Evolutionary conservation across 345 rosid genomes (phyloP).

Genomic region (Microcos paniculata): DNA sequence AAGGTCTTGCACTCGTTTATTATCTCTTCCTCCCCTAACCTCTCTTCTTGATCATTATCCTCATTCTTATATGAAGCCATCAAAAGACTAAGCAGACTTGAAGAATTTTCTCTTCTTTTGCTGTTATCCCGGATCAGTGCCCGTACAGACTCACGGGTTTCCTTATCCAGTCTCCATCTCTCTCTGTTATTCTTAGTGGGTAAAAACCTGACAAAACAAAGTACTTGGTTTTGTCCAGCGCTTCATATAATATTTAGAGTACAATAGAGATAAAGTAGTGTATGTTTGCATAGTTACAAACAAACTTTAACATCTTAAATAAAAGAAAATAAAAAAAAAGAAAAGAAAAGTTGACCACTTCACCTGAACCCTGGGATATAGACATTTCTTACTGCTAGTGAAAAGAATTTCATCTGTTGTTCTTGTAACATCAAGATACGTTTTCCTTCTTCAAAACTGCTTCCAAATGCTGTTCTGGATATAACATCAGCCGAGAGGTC

Average conservation of each 20-base stretch:
- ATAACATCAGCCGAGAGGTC: slow-evolving; percentile 66
- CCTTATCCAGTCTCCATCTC: slow-evolving; percentile 65
- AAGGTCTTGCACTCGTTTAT: slow-evolving; percentile 88
- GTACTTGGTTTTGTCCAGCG: not conserved
- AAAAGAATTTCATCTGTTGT: slow-evolving; percentile 55
- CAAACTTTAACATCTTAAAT: not conserved
- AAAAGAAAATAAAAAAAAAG: not conserved
- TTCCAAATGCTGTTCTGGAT: slow-evolving; percentile 88
- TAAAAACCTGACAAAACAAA: slow-evolving; percentile 46
- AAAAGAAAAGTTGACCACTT: no score
- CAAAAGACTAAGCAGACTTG: slow-evolving; percentile 56
- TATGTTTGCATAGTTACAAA: not conserved
- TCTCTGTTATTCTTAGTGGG: slow-evolving; percentile 80
- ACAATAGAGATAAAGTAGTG: no score
- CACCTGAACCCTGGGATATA: slow-evolving; percentile 88
- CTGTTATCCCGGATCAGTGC: slow-evolving; percentile 43
- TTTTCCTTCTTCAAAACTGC: slow-evolving; percentile 75
- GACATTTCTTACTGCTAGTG: slow-evolving; percentile 52
- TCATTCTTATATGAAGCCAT: slow-evolving; percentile 49
- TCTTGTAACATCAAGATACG: slow-evolving; percentile 67
- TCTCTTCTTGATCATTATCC: slow-evolving; percentile 62
- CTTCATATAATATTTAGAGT: no score
- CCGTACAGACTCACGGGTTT: slow-evolving; percentile 58
- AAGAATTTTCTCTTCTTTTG: slow-evolving; percentile 33
- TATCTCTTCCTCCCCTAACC: slow-evolving; percentile 56